Evolutionary conservation across 2,329 filamentous ascomycete species (phyloP).

Genomic region (Aspergillus alliaceus): DNA sequence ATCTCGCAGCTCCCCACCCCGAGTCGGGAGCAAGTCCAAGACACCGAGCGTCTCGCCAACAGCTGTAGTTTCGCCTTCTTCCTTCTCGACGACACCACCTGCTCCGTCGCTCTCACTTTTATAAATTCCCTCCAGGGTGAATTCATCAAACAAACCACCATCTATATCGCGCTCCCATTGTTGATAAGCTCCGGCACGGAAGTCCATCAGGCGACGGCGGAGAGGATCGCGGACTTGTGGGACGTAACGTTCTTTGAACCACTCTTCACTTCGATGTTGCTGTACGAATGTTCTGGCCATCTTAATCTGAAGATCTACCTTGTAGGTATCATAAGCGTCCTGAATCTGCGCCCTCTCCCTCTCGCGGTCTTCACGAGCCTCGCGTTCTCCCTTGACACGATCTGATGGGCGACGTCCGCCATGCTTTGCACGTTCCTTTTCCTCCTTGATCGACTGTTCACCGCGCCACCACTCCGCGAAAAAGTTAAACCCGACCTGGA

Average conservation of each 20-base stretch:
- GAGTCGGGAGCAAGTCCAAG: constrained; percentile 80
- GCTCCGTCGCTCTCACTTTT: constrained; percentile 89
- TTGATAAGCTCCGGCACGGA: constrained; percentile 73
- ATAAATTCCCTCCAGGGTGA: constrained; percentile 88
- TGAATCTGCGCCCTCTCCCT: constrained; percentile 65
- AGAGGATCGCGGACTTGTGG: constrained; percentile 76
- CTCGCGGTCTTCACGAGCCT: constrained; percentile 62
- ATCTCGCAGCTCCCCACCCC: constrained; percentile 83
- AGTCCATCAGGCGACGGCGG: constrained; percentile 73
- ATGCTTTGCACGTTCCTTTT: constrained; percentile 61
- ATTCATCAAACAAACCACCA: constrained; percentile 85
- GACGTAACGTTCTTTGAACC: constrained; percentile 95
- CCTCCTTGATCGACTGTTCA: constrained; percentile 63
- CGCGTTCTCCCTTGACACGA: constrained; percentile 61
- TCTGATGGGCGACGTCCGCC: constrained; percentile 57
- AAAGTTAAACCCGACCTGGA: constrained; percentile 67
- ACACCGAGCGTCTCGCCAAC: constrained; percentile 91
- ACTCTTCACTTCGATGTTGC: constrained; percentile 92
- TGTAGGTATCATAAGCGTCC: constrained; percentile 64
- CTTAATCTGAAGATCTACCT: constrained; percentile 63
- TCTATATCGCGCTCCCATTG: constrained; percentile 91
- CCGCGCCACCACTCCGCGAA: constrained; percentile 69
- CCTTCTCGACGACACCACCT: constrained; percentile 84
- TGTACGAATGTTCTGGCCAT: constrained; percentile 90
- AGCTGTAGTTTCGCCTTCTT: constrained; percentile 90